Conservation (phyloP, 106 monocot genomes). For the Ottelia alismoides region DNA sequence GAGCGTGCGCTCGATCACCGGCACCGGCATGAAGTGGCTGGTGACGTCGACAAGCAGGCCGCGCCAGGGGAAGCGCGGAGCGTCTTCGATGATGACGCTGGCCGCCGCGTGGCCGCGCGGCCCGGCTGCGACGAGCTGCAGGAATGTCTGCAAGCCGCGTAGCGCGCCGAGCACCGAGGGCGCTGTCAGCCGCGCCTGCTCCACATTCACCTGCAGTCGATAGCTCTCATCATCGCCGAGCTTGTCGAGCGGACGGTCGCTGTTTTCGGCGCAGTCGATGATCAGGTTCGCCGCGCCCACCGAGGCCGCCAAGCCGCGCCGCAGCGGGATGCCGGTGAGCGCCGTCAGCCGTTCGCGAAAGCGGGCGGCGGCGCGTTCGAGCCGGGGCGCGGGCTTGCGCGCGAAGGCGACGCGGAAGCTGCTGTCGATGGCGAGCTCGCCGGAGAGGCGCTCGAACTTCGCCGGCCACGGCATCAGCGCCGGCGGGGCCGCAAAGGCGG, state of each 20-base stretch:
- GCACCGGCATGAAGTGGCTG: slow-evolving; percentile 58
- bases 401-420: not conserved
- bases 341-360: not conserved
- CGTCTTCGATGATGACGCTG: slow-evolving; percentile 36
- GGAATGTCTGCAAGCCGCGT: slow-evolving; percentile 73
- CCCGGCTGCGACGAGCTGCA: slow-evolving; percentile 45
- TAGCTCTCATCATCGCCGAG: slow-evolving; percentile 58
- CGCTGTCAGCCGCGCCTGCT: slow-evolving; percentile 29
- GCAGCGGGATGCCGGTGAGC: too few relatives aligned
- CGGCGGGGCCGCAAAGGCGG: too few relatives aligned
- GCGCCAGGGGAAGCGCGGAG: slow-evolving; percentile 55
- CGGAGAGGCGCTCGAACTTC: too few relatives aligned
- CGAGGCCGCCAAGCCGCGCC: too few relatives aligned
- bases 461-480: too few relatives aligned
- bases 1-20: slow-evolving; percentile 51
- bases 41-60: slow-evolving; percentile 73
- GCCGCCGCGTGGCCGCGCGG: slow-evolving; percentile 20
- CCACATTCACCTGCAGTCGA: slow-evolving; percentile 11
- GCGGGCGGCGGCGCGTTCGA: not conserved
- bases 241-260: slow-evolving; percentile 34
- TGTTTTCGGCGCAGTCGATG: not conserved
- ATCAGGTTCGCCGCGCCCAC: too few relatives aligned
- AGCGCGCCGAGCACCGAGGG: slow-evolving; percentile 72
- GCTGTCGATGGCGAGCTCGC: not conserved
- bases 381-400: not conserved